Percentiles rank a stretch among this genome's conserved stretches.
Evolutionary conservation across 495 filamentous ascomycete species (phyloP).

Genomic region (Lasiosphaeria ovina): DNA sequence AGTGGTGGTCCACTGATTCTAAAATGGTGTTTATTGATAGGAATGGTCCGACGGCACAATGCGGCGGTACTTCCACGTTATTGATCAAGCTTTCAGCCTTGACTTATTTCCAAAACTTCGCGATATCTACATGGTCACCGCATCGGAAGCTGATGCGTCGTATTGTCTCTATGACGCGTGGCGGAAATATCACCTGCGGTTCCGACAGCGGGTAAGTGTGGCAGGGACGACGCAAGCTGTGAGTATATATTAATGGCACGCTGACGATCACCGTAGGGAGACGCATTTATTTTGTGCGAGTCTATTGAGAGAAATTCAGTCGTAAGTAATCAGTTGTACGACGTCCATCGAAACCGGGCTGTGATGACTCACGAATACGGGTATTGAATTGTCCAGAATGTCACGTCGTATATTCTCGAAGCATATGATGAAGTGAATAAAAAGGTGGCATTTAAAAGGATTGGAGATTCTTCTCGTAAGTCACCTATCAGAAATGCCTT

Average conservation of each 20-base stretch:
- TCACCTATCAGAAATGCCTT: not conserved
- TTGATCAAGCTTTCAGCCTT: not conserved
- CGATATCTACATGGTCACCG: not conserved
- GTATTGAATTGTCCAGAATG: not conserved
- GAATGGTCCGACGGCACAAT: not conserved
- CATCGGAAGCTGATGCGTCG: not conserved
- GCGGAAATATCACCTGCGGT: not conserved
- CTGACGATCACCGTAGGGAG: not conserved
- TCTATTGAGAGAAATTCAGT: not conserved
- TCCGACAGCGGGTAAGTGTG: not conserved
- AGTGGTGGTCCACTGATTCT: too few relatives aligned
- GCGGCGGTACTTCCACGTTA: not conserved
- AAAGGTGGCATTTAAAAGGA: not conserved
- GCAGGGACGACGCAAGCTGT: too few relatives aligned
- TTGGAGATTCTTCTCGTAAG: not conserved
- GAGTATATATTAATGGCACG: too few relatives aligned
- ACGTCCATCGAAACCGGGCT: too few relatives aligned
- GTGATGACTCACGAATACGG: not conserved
- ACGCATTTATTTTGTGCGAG: not conserved
- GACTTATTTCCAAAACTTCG: not conserved
- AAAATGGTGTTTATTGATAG: not conserved
- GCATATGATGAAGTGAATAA: not conserved
- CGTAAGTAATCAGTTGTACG: not conserved
- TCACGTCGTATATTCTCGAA: not conserved
- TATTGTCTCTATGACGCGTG: not conserved